A percentile compares a stretch with the other conserved stretches of the same genome.
phyloP scores from a whole-genome alignment of 148 eudicot species.

The Camellia granthamiana region DNA sequence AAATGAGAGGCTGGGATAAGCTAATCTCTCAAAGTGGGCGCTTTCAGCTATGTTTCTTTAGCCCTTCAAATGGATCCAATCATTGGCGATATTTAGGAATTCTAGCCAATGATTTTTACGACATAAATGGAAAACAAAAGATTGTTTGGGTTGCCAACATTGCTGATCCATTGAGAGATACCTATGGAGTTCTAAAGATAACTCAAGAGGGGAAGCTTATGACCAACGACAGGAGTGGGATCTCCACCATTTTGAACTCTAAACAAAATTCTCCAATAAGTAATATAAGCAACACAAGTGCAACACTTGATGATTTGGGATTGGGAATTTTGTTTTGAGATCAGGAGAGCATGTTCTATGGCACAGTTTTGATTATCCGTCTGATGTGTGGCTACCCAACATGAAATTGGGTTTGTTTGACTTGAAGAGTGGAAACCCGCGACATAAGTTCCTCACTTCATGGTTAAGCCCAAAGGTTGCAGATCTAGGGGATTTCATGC shows the following conservation, averaged over 20 bases:
- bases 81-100: too few species aligned
- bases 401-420: slow-evolving; percentile 18
- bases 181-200: background rate
- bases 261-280: background rate
- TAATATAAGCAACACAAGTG: background rate
- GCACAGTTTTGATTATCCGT: slow-evolving; percentile 33
- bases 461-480: slow-evolving; percentile 12
- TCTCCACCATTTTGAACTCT: background rate
- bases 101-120: too few species aligned
- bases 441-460: slow-evolving; percentile 14
- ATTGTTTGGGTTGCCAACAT: slow-evolving; percentile 4
- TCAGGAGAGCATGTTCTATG: slow-evolving; percentile 8
- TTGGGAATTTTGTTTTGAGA: slow-evolving; percentile 21
- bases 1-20: too few species aligned
- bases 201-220: background rate
- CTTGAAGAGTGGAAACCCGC: background rate
- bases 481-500: slow-evolving; percentile 5
- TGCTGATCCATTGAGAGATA: background rate
- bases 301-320: slow-evolving; percentile 15
- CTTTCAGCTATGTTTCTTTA: too few species aligned
- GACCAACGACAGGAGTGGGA: too few species aligned
- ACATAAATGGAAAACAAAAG: background rate
- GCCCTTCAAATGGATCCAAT: too few species aligned
- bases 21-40: too few species aligned
- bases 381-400: slow-evolving; percentile 17